These are phyloP conservation scores for Sarcodon aspratus DNA, from an alignment of 768 basidiomycete species.

Conservation along the genomic window DNA sequence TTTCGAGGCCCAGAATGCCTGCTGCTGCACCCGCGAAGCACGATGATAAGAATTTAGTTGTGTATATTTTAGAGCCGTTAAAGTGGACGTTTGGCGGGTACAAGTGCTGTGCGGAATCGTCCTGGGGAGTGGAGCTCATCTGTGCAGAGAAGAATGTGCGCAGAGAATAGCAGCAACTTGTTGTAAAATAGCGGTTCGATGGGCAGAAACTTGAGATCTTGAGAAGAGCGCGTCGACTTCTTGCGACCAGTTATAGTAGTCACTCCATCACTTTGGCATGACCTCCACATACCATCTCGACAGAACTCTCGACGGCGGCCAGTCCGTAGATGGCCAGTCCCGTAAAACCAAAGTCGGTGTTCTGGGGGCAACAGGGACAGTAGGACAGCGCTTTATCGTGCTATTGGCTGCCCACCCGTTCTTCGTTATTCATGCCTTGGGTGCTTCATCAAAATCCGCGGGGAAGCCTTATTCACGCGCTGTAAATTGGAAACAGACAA, in stretches of 20 bases:
- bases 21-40: slow-evolving; percentile 84
- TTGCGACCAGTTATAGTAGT: not conserved
- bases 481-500: slow-evolving; percentile 80
- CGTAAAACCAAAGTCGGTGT: slow-evolving; percentile 49
- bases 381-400: slow-evolving; percentile 90
- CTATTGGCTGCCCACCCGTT: slow-evolving; percentile 84
- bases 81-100: slow-evolving; percentile 56
- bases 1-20: slow-evolving; percentile 82
- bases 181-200: slow-evolving; percentile 2
- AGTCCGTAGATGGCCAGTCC: not conserved
- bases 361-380: slow-evolving; percentile 86
- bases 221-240: not conserved
- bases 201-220: slow-evolving; percentile 1
- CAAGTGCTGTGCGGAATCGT: slow-evolving; percentile 43
- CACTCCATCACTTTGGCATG: slow-evolving; percentile 5
- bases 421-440: slow-evolving; percentile 79
- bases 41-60: slow-evolving; percentile 70
- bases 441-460: slow-evolving; percentile 81
- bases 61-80: slow-evolving; percentile 45
- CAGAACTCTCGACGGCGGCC: not conserved
- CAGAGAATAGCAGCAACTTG: not conserved
- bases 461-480: slow-evolving; percentile 70
- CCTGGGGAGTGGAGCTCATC: slow-evolving; percentile 26
- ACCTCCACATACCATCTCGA: slow-evolving; percentile 5
- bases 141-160: not conserved